Base-by-base conservation (phyloP, 768 basidiomycete species). In the Daedalea quercina region DNA sequence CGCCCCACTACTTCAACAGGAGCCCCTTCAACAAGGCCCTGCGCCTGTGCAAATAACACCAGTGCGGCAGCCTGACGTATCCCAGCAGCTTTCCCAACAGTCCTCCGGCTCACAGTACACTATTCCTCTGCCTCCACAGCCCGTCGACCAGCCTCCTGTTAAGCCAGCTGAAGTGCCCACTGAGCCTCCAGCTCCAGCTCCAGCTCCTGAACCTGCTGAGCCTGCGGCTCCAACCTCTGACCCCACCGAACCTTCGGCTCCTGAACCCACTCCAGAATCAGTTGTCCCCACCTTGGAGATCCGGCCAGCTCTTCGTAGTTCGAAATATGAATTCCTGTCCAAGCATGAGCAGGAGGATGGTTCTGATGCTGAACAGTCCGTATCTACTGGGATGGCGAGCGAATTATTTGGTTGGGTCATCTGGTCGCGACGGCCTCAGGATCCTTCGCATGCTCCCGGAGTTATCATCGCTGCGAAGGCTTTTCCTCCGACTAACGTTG, bases 391-490 rank as follows among this genome's bases (percentile, higher is more conserved):
- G 15, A 6, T 49, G 35, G 40, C 23, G 9, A 46, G 23, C 12
- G 47, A 52, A 20, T 13, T 37, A 1, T 56, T 57, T 9, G 68
- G 69, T 34, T 87, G 79, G 69, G 84, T 80, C 3, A 78, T 90
- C 34, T 89, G 85, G 85, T 85, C 87, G 0, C 76, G 77, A n/a
- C 78, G 85, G 23, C 87, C 87, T 0, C 68, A 73, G 2, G 70
- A 87, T 63, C 87, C 87, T 0, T 69, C 76, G 2, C 64, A 68
- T 43, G 87, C 87, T 0, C 85, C 85, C 1, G 79, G 81, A 3
- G 78, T 89, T 53, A 87, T 89, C 57, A 84, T 90, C 24, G 87
- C 86, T 1, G 75, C 81, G 0, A 67, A 62, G 20, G 83, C 85
- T 2, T 71, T 74, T 34, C 87, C 87, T 3, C 86, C 87, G 25